These are phyloP conservation scores for Talaromyces sp. DNA, from an alignment of 2,329 filamentous ascomycete genomes.

Conservation along the genomic window DNA sequence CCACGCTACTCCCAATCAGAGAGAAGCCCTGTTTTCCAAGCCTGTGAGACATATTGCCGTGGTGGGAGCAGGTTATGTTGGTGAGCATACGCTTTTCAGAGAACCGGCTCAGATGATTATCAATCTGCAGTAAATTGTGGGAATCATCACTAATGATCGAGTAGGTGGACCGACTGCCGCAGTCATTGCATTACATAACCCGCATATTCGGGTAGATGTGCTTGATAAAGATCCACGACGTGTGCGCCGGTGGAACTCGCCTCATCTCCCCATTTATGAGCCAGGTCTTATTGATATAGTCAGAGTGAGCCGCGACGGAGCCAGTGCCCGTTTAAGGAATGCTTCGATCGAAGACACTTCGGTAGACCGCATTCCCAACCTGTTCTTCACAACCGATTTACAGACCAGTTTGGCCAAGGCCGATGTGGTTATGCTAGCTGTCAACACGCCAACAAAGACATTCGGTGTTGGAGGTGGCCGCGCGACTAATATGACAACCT, in stretches of 20 bases:
- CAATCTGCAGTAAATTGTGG: background rate
- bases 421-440: slow-evolving; percentile 71
- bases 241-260: slow-evolving; percentile 71
- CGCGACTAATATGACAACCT: slow-evolving; percentile 69
- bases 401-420: slow-evolving; percentile 62
- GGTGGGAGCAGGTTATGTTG: slow-evolving; percentile 73
- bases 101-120: background rate
- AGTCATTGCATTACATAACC: slow-evolving; percentile 71
- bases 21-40: slow-evolving; percentile 16
- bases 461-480: slow-evolving; percentile 67
- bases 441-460: slow-evolving; percentile 77
- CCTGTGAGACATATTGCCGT: slow-evolving; percentile 59
- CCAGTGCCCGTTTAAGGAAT: slow-evolving; percentile 21
- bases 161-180: slow-evolving; percentile 72
- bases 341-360: slow-evolving; percentile 34
- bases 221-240: slow-evolving; percentile 66
- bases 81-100: slow-evolving; percentile 50
- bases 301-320: slow-evolving; percentile 45
- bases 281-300: slow-evolving; percentile 69
- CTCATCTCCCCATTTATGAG: slow-evolving; percentile 73
- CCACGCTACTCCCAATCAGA: slow-evolving; percentile 1
- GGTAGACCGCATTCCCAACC: slow-evolving; percentile 58
- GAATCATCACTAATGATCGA: background rate
- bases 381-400: slow-evolving; percentile 71
- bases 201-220: slow-evolving; percentile 69